phyloP scores from a whole-genome alignment of 352 stramenopile genomes.

The Saprolegnia diclina region DNA sequence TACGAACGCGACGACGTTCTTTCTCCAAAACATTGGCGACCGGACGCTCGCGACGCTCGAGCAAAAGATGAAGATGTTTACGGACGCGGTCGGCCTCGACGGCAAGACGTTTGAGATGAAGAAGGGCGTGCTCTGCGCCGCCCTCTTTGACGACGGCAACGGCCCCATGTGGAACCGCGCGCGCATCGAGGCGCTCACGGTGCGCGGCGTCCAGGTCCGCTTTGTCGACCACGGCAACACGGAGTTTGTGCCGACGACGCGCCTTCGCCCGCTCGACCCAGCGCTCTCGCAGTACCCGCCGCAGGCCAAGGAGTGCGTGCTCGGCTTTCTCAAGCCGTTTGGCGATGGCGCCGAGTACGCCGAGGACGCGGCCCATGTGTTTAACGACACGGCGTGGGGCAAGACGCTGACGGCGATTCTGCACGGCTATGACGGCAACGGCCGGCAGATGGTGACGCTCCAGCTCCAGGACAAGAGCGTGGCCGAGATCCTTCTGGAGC shows the following conservation, averaged over 20 bases:
- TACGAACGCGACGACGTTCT: constrained; percentile 90
- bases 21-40: constrained; percentile 87
- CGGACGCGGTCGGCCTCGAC: constrained; percentile 74
- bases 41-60: constrained; percentile 84
- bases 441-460: constrained; percentile 65
- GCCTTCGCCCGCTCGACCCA: constrained; percentile 87
- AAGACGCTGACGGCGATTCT: constrained; percentile 82
- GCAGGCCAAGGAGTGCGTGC: constrained; percentile 77
- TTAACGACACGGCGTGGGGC: constrained; percentile 89
- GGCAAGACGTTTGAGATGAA: constrained; percentile 89
- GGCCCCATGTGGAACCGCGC: constrained; percentile 92
- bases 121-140: constrained; percentile 85
- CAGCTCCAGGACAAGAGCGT: constrained; percentile 80
- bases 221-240: constrained; percentile 97
- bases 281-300: constrained; percentile 85
- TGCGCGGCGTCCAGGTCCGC: constrained; percentile 69
- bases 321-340: constrained; percentile 83
- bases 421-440: constrained; percentile 63
- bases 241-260: constrained; percentile 69
- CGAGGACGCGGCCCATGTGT: constrained; percentile 84
- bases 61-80: constrained; percentile 93
- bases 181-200: constrained; percentile 78
- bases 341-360: constrained; percentile 88
- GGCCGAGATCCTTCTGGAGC: constrained; percentile 84
- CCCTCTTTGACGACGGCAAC: constrained; percentile 94